These are phyloP conservation scores for Hanseniaspora valbyensis DNA, from an alignment of 805 yeast species.

Conservation along the genomic window DNA sequence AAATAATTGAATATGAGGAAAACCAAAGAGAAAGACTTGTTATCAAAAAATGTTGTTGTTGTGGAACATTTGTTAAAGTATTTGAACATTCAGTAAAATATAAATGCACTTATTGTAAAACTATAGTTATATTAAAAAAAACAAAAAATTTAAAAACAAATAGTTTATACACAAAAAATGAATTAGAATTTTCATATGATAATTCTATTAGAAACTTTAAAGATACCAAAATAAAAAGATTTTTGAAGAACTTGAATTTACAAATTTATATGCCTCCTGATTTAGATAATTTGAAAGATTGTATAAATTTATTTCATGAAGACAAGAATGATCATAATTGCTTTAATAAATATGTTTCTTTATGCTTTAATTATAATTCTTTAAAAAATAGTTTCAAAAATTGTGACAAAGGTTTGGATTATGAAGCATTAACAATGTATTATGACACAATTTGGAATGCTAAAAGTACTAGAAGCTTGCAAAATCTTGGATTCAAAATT, in stretches of 20 bases:
- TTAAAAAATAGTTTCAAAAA: background rate
- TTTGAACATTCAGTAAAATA: conserved; percentile 33
- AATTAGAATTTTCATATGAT: too few relatives aligned
- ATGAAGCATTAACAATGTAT: background rate
- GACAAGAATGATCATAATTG: background rate
- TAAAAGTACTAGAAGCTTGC: too few relatives aligned
- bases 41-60: conserved; percentile 33
- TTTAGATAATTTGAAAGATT: background rate
- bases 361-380: background rate
- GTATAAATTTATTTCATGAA: background rate
- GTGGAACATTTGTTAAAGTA: conserved; percentile 36
- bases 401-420: background rate
- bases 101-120: conserved; percentile 52
- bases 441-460: background rate
- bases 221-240: too few relatives aligned
- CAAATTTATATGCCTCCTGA: background rate
- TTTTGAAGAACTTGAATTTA: background rate
- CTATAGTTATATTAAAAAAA: conserved; percentile 32
- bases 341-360: background rate
- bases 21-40: background rate
- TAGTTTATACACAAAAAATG: background rate
- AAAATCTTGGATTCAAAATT: background rate
- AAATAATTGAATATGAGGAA: background rate
- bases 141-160: too few relatives aligned
- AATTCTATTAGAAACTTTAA: too few relatives aligned